Evolutionary conservation across 495 filamentous ascomycete species (phyloP).

Genomic region (Annulohypoxylon moriforme): DNA sequence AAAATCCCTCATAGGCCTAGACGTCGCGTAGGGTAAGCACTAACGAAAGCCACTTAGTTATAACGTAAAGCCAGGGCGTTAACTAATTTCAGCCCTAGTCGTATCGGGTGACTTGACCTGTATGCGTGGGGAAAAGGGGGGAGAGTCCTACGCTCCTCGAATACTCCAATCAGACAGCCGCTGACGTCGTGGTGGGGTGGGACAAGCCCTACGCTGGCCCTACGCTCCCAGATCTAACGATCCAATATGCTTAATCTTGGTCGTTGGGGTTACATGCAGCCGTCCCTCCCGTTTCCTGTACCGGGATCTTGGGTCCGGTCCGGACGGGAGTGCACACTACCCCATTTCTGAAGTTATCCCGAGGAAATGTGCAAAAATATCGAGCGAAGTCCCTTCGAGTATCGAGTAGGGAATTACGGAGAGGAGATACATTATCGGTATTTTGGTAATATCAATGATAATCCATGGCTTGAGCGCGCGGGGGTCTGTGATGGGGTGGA

Average conservation of each 20-base stretch:
- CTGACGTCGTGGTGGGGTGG: neutral
- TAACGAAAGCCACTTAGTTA: conserved; percentile 3
- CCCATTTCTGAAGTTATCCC: neutral
- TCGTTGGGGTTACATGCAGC: neutral
- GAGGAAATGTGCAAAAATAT: neutral
- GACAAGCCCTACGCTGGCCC: neutral
- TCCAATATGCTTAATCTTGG: neutral
- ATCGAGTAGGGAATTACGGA: neutral
- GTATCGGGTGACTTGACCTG: neutral
- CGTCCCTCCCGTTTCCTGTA: neutral
- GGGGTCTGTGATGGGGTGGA: neutral
- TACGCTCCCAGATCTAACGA: neutral
- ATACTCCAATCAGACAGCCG: neutral
- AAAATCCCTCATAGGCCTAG: conserved; percentile 4
- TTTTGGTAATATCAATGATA: neutral
- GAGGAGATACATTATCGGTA: neutral
- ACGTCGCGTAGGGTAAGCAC: neutral
- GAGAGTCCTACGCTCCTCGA: neutral
- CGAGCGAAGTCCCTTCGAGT: neutral
- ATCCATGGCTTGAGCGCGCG: neutral
- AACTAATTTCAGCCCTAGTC: neutral
- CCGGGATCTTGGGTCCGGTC: neutral
- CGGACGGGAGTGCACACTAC: neutral
- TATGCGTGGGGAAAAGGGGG: conserved; percentile 1
- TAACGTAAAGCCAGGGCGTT: neutral